These are phyloP conservation scores for Chlorella sp. DNA, from an alignment of 139 green algal species.

Conservation along the genomic window DNA sequence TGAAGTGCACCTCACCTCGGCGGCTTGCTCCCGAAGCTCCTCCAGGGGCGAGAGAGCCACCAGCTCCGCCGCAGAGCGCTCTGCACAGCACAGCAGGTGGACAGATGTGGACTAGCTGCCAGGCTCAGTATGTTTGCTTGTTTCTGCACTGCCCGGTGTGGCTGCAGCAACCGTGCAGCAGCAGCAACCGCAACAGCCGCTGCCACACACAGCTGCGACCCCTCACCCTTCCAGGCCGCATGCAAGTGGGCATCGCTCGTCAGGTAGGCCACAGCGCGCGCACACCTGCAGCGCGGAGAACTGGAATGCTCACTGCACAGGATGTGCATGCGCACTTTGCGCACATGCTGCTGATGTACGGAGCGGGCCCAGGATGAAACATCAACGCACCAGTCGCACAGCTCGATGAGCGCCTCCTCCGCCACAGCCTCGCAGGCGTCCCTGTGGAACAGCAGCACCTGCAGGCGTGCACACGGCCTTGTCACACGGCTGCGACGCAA, in stretches of 20 bases:
- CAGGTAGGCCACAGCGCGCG: constrained; percentile 72
- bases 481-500: too few relatives aligned
- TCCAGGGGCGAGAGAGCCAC: constrained; percentile 55
- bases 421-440: constrained; percentile 60
- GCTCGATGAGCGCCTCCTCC: constrained; percentile 79
- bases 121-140: background rate
- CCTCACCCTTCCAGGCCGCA: constrained; percentile 26
- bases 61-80: constrained; percentile 50
- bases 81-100: constrained; percentile 18
- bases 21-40: constrained; percentile 67
- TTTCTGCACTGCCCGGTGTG: background rate
- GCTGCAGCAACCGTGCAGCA: background rate
- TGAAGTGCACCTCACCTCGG: too few relatives aligned
- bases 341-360: too few relatives aligned
- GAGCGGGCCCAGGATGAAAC: too few relatives aligned
- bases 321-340: too few relatives aligned
- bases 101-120: background rate
- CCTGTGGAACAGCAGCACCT: constrained; percentile 72
- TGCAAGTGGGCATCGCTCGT: constrained; percentile 15
- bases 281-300: constrained; percentile 35
- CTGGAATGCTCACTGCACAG: too few relatives aligned
- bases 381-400: constrained; percentile 82
- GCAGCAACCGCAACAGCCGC: background rate
- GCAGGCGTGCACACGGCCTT: background rate
- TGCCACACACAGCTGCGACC: background rate